These are phyloP conservation scores for Thalassia testudinum DNA, from an alignment of 116 monocot species.

Conservation along the genomic window DNA sequence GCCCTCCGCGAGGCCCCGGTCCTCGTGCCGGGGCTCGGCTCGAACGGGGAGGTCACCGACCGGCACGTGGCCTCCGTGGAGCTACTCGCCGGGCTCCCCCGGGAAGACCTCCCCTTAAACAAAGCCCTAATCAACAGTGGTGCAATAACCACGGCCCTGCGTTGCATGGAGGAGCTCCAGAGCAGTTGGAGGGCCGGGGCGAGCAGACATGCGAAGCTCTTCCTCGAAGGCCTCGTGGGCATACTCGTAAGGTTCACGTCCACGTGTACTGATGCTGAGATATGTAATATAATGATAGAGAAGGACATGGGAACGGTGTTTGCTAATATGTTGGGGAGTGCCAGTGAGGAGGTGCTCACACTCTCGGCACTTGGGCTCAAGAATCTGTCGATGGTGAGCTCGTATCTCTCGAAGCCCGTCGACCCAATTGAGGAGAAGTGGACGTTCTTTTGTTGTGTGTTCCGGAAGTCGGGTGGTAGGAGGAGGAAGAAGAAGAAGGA, in stretches of 20 bases:
- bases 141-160: conserved; percentile 18
- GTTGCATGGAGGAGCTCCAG: conserved; percentile 20
- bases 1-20: conserved; percentile 29
- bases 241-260: conserved; percentile 55
- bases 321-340: conserved; percentile 22
- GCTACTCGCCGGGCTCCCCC: conserved; percentile 39
- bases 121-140: conserved; percentile 21
- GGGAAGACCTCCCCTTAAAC: conserved; percentile 37
- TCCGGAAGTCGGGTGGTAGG: too few relatives aligned
- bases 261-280: conserved; percentile 31
- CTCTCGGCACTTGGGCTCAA: conserved; percentile 38
- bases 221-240: conserved; percentile 52
- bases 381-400: conserved; percentile 34
- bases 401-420: conserved; percentile 24
- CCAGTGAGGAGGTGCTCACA: conserved; percentile 40
- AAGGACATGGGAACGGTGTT: conserved; percentile 25
- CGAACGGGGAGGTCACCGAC: conserved; percentile 11
- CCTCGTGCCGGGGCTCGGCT: conserved; percentile 15
- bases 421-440: background rate
- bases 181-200: conserved; percentile 6
- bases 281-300: conserved; percentile 28
- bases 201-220: conserved; percentile 14
- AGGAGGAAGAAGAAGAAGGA: conserved; percentile 2
- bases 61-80: conserved; percentile 23
- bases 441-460: conserved; percentile 10